Base-by-base conservation (phyloP, 768 basidiomycete species). In the Lanmaoa rubissima region DNA sequence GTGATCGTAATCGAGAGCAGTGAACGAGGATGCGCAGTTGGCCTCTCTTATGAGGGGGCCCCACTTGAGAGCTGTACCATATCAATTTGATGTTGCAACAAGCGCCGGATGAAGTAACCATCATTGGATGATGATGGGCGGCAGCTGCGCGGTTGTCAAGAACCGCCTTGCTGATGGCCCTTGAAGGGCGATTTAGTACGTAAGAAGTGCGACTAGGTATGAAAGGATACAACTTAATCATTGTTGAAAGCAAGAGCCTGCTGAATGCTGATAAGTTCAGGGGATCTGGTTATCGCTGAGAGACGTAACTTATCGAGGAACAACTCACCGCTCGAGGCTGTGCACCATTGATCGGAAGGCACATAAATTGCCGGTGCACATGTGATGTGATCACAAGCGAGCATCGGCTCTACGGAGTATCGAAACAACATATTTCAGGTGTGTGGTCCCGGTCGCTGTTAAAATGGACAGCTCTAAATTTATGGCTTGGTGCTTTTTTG, bases 1-100 rank as follows among this genome's bases (percentile, higher is more conserved):
- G 56, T 44, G 39, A 51, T 17, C 13, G 24, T 9, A 34, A 41
- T 31, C 14, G 51, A 31, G 16, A 39, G 38, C 21, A 34, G 44
- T 28, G 9, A 16, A 19, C 0, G 43, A 21, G 19, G 26, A 44
- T 31, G n/a, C 17, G 39, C n/a, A 12, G 4, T 48, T 9, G 11
- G 6, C 6, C 1, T 19, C 28, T 39, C 48, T 60, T 65, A 57
- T 58, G n/a, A 51, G 41, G 16, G 5, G 39, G 51, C 14, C 12
- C 34, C 6, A 14, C 16, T 24, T 17, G 11, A 26, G 40, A 53
- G 57, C 56, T 57, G 55, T 61, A 41, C 50, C 40, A 9, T 45
- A 45, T 46, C 51, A 42, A 54, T 46, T 31, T 12, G 17, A n/a
- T 1, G n/a, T n/a, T 26, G 21, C 4, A 17, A 38, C 35, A n/a